Percentiles rank a stretch among this genome's conserved stretches.
phyloP scores from a whole-genome alignment of 768 basidiomycete species.

The Calocera viscosa region DNA sequence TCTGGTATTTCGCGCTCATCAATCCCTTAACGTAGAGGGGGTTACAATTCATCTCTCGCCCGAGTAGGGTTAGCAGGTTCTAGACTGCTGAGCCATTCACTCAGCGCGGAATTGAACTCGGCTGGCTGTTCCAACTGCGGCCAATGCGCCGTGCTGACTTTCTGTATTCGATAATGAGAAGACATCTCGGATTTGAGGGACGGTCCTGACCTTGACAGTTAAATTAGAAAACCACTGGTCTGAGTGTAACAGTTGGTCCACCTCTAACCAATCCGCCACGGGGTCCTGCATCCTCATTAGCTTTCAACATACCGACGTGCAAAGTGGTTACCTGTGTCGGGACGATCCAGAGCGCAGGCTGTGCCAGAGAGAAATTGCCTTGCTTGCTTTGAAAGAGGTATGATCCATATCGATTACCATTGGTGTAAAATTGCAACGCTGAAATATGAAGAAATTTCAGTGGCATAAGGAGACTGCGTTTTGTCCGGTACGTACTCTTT shows the following conservation, averaged over 20 bases:
- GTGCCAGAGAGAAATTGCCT: constrained; percentile 34
- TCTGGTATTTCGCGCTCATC: background rate
- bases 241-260: constrained; percentile 24
- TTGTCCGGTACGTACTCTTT: constrained; percentile 42
- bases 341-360: constrained; percentile 33
- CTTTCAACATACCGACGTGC: background rate
- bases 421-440: constrained; percentile 58
- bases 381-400: constrained; percentile 32
- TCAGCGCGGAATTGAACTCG: constrained; percentile 40
- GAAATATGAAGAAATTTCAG: background rate
- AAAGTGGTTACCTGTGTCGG: constrained; percentile 28
- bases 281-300: constrained; percentile 27
- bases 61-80: constrained; percentile 6
- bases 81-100: constrained; percentile 37
- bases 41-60: background rate
- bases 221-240: constrained; percentile 28
- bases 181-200: background rate
- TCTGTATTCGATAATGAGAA: constrained; percentile 24
- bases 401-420: constrained; percentile 32
- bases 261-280: constrained; percentile 34
- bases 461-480: too few relatives aligned
- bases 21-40: too few relatives aligned
- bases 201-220: constrained; percentile 25
- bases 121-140: constrained; percentile 48
- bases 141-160: constrained; percentile 51